Evolutionary conservation across 257 asterid genomes (phyloP), one percentile per base, ranked within the genome.

Genomic region (Solanum virginianum): DNA sequence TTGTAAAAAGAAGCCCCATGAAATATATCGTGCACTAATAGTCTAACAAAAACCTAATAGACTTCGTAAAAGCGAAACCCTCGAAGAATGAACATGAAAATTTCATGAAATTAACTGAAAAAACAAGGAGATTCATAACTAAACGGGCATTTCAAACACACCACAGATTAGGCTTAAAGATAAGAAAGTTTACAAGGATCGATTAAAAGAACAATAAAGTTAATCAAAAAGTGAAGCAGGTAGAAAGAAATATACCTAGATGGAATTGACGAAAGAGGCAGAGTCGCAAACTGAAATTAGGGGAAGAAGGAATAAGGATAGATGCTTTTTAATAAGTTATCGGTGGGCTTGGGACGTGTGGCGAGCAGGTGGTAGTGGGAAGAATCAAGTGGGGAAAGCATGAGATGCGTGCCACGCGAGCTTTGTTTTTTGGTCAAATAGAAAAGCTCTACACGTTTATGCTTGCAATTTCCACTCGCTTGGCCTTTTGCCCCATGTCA

Each of bases 321-420:
- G 62, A 65, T 45, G 41, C 45, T n/a, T 74, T 74, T 22, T 47
- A 6, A 75, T 22, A 53, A 15, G 26, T 4, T 24, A 10, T 32
- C 74, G 56, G 45, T 20, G 39, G 85, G 43, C 80, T 5, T 5
- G n/a, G 74, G 86, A 93, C 93, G 94, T 88, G 93, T 90, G 93
- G 89, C 88, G 66, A 85, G 83, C 91, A 89, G 86, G 60, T 56
- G 89, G 85, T 69, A 51, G 45, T 39, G 68, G 86, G 86, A 66
- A 81, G 65, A 53, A 84, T 62, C 66, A 36, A 55, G 74, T 41
- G 87, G 80, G 75, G 89, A 85, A 82, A 29, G 55, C 65, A 59
- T 82, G 49, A 39, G 51, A 54, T 6, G 79, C 79, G 39, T 79
- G 86, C 90, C 89, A 89, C 87, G 89, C 68, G 29, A 87, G 80